These are phyloP conservation scores for Lentinula lateritia DNA, from an alignment of 768 basidiomycete species.

Conservation along the genomic window DNA sequence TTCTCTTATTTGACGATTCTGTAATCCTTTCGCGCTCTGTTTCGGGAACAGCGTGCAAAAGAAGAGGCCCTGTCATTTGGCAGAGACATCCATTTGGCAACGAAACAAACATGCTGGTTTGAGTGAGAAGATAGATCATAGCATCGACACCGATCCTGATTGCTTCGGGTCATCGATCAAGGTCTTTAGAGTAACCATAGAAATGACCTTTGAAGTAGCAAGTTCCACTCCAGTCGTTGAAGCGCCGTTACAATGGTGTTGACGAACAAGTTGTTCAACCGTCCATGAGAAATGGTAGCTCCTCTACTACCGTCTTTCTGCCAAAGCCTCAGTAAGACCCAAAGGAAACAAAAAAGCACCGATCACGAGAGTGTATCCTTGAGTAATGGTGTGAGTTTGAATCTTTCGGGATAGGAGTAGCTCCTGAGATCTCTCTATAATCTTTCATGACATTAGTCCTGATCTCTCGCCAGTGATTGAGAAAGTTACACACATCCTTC, in stretches of 20 bases:
- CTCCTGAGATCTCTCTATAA: slow-evolving; percentile 58
- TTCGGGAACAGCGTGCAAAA: slow-evolving; percentile 31
- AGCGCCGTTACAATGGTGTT: slow-evolving; percentile 75
- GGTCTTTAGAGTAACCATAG: neutral
- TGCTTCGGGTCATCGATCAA: neutral
- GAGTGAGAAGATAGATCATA: slow-evolving; percentile 73
- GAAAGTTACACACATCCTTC: neutral
- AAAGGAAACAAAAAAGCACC: neutral
- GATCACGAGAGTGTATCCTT: slow-evolving; percentile 60
- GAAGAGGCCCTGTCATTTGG: slow-evolving; percentile 73
- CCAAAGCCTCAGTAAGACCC: slow-evolving; percentile 23
- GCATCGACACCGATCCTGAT: slow-evolving; percentile 69
- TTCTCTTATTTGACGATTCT: neutral
- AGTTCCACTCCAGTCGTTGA: slow-evolving; percentile 61
- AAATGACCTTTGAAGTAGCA: slow-evolving; percentile 53
- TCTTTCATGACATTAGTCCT: slow-evolving; percentile 25
- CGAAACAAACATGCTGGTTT: slow-evolving; percentile 69
- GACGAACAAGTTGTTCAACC: slow-evolving; percentile 55
- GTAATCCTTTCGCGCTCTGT: neutral
- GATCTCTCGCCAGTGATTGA: neutral
- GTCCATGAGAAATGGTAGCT: slow-evolving; percentile 16
- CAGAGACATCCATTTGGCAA: slow-evolving; percentile 82
- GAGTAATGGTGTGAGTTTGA: slow-evolving; percentile 54
- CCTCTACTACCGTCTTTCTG: slow-evolving; percentile 30
- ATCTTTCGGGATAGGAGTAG: slow-evolving; percentile 40